phyloP scores from a whole-genome alignment of 2,329 filamentous ascomycete genomes.

The Trichoderma citrinoviride region DNA sequence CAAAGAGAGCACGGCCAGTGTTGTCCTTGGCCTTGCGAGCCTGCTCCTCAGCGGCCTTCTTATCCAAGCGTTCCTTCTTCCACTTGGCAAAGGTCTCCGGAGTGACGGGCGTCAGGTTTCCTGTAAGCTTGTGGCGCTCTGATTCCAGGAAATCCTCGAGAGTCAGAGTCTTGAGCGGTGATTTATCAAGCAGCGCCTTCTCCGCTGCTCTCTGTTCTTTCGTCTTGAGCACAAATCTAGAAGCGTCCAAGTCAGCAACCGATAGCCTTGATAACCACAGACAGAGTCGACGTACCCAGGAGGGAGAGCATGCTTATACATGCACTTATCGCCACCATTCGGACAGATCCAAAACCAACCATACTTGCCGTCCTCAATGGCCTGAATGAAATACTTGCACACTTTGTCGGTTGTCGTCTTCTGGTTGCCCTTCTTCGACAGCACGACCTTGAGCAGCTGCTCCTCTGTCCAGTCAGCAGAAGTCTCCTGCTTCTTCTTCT shows the following conservation, averaged over 20 bases:
- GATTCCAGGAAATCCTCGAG: conserved; percentile 97
- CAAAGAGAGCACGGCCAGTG: conserved; percentile 91
- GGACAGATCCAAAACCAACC: conserved; percentile 99
- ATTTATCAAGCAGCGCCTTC: conserved; percentile 95
- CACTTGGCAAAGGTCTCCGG: conserved; percentile 91
- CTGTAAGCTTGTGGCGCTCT: conserved; percentile 91
- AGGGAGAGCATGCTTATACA: conserved; percentile 94
- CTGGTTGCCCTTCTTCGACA: conserved; percentile 97
- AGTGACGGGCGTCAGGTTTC: conserved; percentile 88
- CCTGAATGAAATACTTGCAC: conserved; percentile 97
- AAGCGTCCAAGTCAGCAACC: not conserved
- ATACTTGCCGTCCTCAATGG: conserved; percentile 97
- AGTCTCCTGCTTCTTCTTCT: conserved; percentile 83
- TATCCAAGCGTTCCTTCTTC: conserved; percentile 92
- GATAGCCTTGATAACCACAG: too few relatives aligned
- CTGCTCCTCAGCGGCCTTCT: conserved; percentile 93
- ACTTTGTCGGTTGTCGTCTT: conserved; percentile 95
- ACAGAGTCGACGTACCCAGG: conserved; percentile 68
- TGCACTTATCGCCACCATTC: conserved; percentile 95
- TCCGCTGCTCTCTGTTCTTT: conserved; percentile 95
- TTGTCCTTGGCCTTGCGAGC: conserved; percentile 90
- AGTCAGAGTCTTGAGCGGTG: conserved; percentile 87
- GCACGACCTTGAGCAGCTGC: conserved; percentile 83
- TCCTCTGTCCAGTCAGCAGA: conserved; percentile 98
- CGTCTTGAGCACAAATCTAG: conserved; percentile 91